phyloP scores from a whole-genome alignment of 2,329 filamentous ascomycete species.

The Cryphonectria parasitica region DNA sequence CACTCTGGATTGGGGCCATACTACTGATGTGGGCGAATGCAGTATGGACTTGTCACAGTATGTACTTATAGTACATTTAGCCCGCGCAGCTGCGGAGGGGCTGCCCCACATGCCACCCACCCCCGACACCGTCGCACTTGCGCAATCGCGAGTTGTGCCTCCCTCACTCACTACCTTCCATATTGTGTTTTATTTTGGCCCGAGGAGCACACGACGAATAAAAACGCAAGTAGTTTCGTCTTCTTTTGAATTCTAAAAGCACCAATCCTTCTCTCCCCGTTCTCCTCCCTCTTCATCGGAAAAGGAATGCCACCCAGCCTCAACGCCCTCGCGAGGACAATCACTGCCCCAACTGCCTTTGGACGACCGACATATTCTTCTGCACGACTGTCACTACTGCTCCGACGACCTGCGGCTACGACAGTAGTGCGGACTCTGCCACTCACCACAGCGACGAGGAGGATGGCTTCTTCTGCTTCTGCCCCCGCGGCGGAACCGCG shows the following conservation, averaged over 20 bases:
- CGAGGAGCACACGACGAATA: no score
- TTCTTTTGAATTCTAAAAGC: no score
- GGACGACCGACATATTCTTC: constrained; percentile 12
- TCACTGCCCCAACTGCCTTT: not conserved
- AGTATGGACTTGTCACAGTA: no score
- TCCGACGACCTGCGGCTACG: not conserved
- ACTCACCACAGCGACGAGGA: not conserved
- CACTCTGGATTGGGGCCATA: no score
- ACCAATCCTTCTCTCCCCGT: no score
- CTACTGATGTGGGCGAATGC: no score
- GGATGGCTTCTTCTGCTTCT: constrained; percentile 21
- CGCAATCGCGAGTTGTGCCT: not conserved
- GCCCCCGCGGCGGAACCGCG: constrained; percentile 30
- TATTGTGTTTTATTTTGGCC: no score
- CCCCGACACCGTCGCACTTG: not conserved
- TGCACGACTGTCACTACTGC: not conserved
- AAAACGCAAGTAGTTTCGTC: no score
- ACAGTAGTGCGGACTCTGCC: not conserved
- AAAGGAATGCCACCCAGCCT: constrained; percentile 23
- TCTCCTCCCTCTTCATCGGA: not conserved
- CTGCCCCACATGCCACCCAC: no score
- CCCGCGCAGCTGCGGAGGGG: no score
- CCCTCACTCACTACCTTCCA: not conserved
- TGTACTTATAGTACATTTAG: no score
- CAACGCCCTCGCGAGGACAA: constrained; percentile 20